Evolutionary conservation across 2,329 filamentous ascomycete genomes (phyloP).

Genomic region (Beauveria sp.): DNA sequence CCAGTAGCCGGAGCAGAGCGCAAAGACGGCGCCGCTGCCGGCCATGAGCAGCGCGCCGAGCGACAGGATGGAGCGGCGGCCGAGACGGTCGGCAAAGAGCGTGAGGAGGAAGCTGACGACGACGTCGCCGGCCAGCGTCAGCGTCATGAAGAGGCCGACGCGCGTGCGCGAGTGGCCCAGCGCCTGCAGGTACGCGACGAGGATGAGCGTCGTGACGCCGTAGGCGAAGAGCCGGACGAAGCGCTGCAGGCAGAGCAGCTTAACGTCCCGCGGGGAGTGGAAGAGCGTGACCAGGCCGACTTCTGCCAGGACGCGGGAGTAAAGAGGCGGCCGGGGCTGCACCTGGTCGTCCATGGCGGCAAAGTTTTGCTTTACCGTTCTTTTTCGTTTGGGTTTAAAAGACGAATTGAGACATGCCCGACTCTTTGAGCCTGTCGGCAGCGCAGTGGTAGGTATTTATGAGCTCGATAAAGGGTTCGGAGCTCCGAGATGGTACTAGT

Average conservation of each 20-base stretch:
- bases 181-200: conserved; percentile 46
- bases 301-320: conserved; percentile 3
- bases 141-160: conserved; percentile 58
- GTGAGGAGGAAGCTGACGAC: conserved; percentile 52
- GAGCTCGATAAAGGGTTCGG: not conserved
- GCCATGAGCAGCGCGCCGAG: conserved; percentile 49
- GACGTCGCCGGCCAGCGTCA: conserved; percentile 54
- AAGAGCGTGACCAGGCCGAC: not conserved
- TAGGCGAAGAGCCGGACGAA: conserved; percentile 58
- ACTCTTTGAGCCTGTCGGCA: not conserved
- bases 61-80: conserved; percentile 45
- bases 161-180: conserved; percentile 41
- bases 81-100: conserved; percentile 49
- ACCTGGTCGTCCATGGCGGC: not conserved
- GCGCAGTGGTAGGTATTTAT: not conserved
- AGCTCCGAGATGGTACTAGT: conserved; percentile 1
- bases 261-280: conserved; percentile 35
- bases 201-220: conserved; percentile 48
- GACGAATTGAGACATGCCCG: not conserved
- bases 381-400: not conserved
- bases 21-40: conserved; percentile 48
- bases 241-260: conserved; percentile 50
- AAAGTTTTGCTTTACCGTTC: not conserved
- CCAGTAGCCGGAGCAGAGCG: conserved; percentile 46
- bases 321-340: not conserved